These are phyloP conservation scores for Kluyveromyces lactis DNA, from an alignment of 805 yeast genomes.

Conservation along the genomic window DNA sequence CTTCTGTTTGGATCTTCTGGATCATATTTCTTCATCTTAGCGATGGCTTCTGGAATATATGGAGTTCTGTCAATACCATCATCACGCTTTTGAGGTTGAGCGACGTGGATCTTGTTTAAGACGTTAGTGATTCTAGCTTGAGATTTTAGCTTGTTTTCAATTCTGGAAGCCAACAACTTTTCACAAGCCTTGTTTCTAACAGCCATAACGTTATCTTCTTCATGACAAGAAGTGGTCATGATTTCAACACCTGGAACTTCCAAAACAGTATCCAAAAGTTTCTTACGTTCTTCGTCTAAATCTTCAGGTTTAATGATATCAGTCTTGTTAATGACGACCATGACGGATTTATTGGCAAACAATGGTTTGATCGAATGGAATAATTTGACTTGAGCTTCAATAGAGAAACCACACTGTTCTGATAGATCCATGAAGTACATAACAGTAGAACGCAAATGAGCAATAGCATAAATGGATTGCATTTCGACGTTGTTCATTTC, in stretches of 20 bases:
- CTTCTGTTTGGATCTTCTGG: constrained; percentile 74
- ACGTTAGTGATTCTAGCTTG: constrained; percentile 82
- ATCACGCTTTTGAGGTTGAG: constrained; percentile 84
- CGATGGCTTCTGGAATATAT: constrained; percentile 71
- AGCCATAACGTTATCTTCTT: constrained; percentile 90
- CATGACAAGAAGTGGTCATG: constrained; percentile 87
- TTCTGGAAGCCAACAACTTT: constrained; percentile 87
- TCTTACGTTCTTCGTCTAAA: constrained; percentile 67
- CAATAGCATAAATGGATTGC: constrained; percentile 98
- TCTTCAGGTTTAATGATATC: constrained; percentile 86
- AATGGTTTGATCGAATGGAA: constrained; percentile 96
- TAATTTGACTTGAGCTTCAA: constrained; percentile 94
- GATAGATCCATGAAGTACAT: constrained; percentile 96
- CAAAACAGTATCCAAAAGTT: constrained; percentile 54
- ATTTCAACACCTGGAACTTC: constrained; percentile 79
- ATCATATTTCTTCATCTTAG: constrained; percentile 57
- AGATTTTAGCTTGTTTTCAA: constrained; percentile 93
- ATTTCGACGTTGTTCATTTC: constrained; percentile 99
- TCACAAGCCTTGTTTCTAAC: constrained; percentile 97
- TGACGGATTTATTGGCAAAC: constrained; percentile 92
- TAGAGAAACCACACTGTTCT: constrained; percentile 97
- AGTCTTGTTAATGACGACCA: constrained; percentile 91
- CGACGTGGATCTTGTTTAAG: constrained; percentile 90
- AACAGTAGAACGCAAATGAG: constrained; percentile 94
- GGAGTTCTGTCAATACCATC: constrained; percentile 66